Evolutionary conservation across 1,284 basidiomycete genomes (phyloP).

Genomic region (Trametes pubescens): DNA sequence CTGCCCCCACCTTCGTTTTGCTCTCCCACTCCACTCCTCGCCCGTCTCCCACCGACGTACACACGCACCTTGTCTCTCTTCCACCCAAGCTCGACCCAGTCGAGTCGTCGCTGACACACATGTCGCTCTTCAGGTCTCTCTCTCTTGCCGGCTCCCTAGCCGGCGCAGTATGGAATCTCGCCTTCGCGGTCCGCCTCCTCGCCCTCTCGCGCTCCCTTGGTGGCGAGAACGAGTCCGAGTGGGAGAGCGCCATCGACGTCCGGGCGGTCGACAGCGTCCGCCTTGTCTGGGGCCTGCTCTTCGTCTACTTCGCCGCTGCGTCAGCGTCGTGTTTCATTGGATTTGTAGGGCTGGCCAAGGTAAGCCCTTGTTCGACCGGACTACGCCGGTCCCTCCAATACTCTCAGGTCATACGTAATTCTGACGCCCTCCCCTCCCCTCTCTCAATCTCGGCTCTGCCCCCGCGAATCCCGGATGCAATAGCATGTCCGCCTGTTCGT

Average conservation of each 20-base stretch:
- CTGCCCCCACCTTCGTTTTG: background rate
- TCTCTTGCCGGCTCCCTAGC: slow-evolving; percentile 63
- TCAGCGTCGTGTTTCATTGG: slow-evolving; percentile 68
- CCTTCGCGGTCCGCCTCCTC: slow-evolving; percentile 62
- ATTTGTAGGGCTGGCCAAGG: slow-evolving; percentile 73
- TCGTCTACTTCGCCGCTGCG: slow-evolving; percentile 70
- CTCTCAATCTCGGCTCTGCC: slow-evolving; percentile 2
- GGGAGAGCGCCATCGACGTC: slow-evolving; percentile 68
- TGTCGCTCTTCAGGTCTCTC: slow-evolving; percentile 53
- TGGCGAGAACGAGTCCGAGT: slow-evolving; percentile 76
- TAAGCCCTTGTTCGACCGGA: slow-evolving; percentile 39
- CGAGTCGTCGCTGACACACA: slow-evolving; percentile 24
- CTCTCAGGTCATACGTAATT: background rate
- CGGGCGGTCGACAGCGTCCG: slow-evolving; percentile 68
- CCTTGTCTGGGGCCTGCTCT: slow-evolving; percentile 70
- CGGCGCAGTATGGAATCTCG: slow-evolving; percentile 62
- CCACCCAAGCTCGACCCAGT: background rate
- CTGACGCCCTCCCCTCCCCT: slow-evolving; percentile 8
- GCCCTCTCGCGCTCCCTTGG: slow-evolving; percentile 66
- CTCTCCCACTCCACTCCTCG: slow-evolving; percentile 5
- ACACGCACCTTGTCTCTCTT: background rate
- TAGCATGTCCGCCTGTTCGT: slow-evolving; percentile 63
- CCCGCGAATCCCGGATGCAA: background rate
- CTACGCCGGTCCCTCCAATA: background rate
- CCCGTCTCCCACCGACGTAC: background rate